phyloP scores from a whole-genome alignment of 2,329 filamentous ascomycete species.

The Massarina eburnea region DNA sequence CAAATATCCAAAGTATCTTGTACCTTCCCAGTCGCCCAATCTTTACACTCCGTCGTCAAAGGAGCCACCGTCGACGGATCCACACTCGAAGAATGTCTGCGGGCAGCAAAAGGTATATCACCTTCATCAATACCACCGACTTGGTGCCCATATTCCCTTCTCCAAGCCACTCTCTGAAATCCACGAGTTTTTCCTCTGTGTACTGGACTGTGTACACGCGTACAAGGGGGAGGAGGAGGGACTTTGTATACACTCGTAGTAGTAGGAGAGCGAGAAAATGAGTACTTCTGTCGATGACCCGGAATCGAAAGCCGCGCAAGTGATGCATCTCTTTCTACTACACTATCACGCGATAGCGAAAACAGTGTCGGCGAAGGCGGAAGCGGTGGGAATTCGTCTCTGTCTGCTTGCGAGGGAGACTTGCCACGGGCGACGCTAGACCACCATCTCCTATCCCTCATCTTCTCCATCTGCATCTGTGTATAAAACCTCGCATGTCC shows the following conservation, averaged over 20 bases:
- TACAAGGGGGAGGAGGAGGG: background rate
- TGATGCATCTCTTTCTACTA: background rate
- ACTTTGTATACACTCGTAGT: background rate
- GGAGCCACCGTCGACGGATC: background rate
- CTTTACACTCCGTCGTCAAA: background rate
- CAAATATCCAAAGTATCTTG: background rate
- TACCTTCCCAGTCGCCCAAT: conserved; percentile 1
- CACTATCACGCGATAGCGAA: background rate
- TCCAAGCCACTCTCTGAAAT: background rate
- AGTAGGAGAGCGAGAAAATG: no score
- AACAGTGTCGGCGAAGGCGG: conserved; percentile 1
- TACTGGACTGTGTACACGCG: background rate
- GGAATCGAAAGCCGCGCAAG: background rate
- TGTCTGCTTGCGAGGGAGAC: background rate
- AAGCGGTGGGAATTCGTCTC: background rate
- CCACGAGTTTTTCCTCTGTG: background rate
- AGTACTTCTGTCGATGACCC: no score
- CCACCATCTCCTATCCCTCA: background rate
- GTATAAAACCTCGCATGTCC: no score
- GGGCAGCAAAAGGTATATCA: no score
- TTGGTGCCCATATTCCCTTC: background rate
- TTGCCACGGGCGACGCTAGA: background rate
- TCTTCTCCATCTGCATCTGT: background rate
- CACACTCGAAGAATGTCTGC: background rate
- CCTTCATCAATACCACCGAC: background rate